A percentile compares a stretch with the other conserved stretches of the same genome.
phyloP scores from a whole-genome alignment of 192 early-diverging fungal genomes.

The Geranomyces variabilis region DNA sequence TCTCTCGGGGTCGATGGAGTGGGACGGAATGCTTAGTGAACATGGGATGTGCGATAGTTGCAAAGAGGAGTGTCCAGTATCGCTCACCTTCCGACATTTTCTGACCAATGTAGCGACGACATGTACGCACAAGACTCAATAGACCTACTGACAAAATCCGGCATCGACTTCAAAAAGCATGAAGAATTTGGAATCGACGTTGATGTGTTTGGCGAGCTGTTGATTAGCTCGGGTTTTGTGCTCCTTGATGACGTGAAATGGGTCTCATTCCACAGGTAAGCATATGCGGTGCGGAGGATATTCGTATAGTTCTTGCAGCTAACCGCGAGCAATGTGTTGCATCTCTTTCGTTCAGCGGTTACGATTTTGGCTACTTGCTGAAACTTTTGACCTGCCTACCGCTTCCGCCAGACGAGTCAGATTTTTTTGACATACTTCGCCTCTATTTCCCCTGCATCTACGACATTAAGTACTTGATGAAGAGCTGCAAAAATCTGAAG shows the following conservation, averaged over 20 bases:
- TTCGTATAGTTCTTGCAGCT: too few species aligned
- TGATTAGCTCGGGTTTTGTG: constrained; percentile 96
- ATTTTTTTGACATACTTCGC: constrained; percentile 89
- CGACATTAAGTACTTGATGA: constrained; percentile 99
- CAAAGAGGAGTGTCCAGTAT: background rate
- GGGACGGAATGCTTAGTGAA: too few species aligned
- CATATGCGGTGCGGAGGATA: background rate
- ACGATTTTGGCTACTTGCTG: constrained; percentile 98
- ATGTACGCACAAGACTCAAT: constrained; percentile 99
- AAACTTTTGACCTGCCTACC: constrained; percentile 91
- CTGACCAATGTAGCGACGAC: constrained; percentile 63
- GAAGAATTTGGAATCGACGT: constrained; percentile 96
- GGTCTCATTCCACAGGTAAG: constrained; percentile 96
- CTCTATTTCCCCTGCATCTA: constrained; percentile 98
- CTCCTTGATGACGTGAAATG: constrained; percentile 93
- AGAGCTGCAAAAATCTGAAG: constrained; percentile 92
- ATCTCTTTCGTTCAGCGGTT: constrained; percentile 57
- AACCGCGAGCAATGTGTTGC: background rate
- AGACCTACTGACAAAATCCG: constrained; percentile 93
- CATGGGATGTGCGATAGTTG: background rate
- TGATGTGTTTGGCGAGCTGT: constrained; percentile 93
- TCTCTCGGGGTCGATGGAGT: too few species aligned
- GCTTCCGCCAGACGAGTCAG: constrained; percentile 90
- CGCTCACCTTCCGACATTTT: too few species aligned
- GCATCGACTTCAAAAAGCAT: constrained; percentile 96